A percentile compares a stretch with the other conserved stretches of the same genome.
These are phyloP conservation scores for Fusarium sp. DNA, from an alignment of 2,329 filamentous ascomycete species.

Conservation along the genomic window DNA sequence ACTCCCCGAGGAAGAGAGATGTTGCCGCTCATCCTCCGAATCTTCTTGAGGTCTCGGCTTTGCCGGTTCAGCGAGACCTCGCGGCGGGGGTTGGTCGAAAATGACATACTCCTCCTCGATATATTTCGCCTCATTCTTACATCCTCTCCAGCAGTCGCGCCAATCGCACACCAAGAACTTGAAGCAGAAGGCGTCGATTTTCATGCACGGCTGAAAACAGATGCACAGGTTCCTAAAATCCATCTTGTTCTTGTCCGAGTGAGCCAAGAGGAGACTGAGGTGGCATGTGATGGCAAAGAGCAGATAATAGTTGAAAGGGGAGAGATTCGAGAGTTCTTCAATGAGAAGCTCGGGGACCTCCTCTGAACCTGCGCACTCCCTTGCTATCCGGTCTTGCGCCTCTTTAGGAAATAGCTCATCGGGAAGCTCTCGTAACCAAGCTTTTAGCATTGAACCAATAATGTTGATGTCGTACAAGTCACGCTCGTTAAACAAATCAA, in stretches of 20 bases:
- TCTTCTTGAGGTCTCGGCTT: conserved; percentile 44
- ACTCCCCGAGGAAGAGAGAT: conserved; percentile 71
- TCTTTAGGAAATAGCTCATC: conserved; percentile 92
- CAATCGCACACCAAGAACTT: conserved; percentile 95
- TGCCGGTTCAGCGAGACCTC: conserved; percentile 56
- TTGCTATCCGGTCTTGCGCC: conserved; percentile 81
- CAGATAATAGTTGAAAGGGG: conserved; percentile 97
- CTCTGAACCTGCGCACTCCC: conserved; percentile 81
- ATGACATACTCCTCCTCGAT: conserved; percentile 75
- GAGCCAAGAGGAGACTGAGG: conserved; percentile 87
- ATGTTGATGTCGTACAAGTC: conserved; percentile 97
- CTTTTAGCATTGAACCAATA: conserved; percentile 94
- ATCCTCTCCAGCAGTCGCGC: conserved; percentile 97
- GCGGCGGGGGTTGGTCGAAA: conserved; percentile 68
- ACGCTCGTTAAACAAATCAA: conserved; percentile 87
- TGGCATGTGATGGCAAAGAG: conserved; percentile 98
- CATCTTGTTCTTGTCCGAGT: conserved; percentile 98
- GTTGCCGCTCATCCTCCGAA: conserved; percentile 42
- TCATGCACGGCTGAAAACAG: conserved; percentile 97
- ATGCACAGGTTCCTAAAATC: conserved; percentile 95
- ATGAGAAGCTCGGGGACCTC: conserved; percentile 86
- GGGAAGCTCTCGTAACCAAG: conserved; percentile 93
- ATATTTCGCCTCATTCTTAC: conserved; percentile 86
- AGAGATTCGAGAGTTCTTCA: conserved; percentile 92
- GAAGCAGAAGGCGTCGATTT: conserved; percentile 95